Base-by-base conservation (phyloP, 1,284 basidiomycete genomes). In the Sanguinoderma infundibulare region DNA sequence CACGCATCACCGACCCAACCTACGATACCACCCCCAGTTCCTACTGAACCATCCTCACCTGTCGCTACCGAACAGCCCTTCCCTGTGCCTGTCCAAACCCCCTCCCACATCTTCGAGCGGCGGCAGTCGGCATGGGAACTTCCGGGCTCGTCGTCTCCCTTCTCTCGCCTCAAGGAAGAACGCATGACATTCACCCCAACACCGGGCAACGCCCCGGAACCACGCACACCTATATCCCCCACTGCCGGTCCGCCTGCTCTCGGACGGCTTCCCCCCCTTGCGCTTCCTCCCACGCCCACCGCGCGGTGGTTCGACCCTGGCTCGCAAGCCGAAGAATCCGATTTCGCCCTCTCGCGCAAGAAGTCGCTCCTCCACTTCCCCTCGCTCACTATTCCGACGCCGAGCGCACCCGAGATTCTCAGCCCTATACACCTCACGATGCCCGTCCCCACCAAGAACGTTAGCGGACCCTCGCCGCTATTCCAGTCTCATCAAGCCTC, bases 201-300 rank as follows among this genome's bases (percentile, higher is more conserved):
- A 14, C 62, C 63, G 8, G 57, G 62, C 9, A 53, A 47, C 9
- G 51, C 59, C 2, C 51, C 59, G 17, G 60, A 49, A 10, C 61
- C 65, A 6, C 63, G 64, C 1, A 62, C 64, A 12, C 65, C 59
- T 3, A 54, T 65, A 17, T 72, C 72, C 1, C 73, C 73, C 0
- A 55, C 60, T 17, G 69, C 65, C 1, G 53, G 63, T 1, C 72
- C 73, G 3, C 74, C 74, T 14, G 63, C 65, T 1, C 55, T 72
- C 5, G 60, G 51, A 24, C 72, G 65, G 49, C 42, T 63, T 0
- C 62, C 63, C 17, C 70, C 67, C 1, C 35, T 75, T 10, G 60
- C 68, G 1, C 63, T 76, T 12, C 74, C 74, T 22, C 69, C 73
- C 0, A 76, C 74, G 0, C 74, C 74, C 1, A 75, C 73, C 0